Evolutionary conservation across 176 grass and related monocot genomes (phyloP), one percentile per base, ranked within the genome.

Genomic region (Neostapfia colusana): DNA sequence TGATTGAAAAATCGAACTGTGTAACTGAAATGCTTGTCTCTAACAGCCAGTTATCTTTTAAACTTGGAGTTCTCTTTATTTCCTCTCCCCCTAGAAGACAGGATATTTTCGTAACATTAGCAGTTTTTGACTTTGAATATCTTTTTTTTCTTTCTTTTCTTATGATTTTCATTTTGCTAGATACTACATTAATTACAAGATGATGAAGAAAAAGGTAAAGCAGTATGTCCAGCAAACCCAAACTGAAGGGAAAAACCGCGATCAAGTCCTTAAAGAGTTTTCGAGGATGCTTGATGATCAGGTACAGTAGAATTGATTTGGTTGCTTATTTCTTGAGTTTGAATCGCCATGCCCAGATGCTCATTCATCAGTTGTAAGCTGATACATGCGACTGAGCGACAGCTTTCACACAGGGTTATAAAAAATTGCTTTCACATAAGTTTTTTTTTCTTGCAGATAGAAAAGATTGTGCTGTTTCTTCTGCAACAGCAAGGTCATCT

Each of bases 161-260:
- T 10, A n/a, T n/a, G 16, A 61, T 20, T 48, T 60, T 71, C 9
- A 3, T 72, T 13, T 73, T 42, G 62, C 11, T 67, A 97, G 95
- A 37, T 97, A 97, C 69, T 97, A 97, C 44, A 97, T 97, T 36
- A 89, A 93, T 67, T 97, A 97, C 79, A 97, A 97, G 80, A 89
- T 93, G 88, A 97, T 93, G 95, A 97, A 93, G 91, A 97, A 97
- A 83, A 97, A 92, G 78, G 76, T 97, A 73, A 97, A 93, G 48
- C 91, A 90, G 70, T 97, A 92, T 79, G 82, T 83, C 24, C 95
- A 93, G 76, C 95, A 93, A 68, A 91, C 77, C 15, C 82, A 89
- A 72, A 67, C 35, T 61, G 74, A 72, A 43, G 89, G 79, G 81
- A 86, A 80, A 82, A 75, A 86, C 62, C 84, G 53, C 35, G 74